phyloP scores from a whole-genome alignment of 371 early-diverging fungal species.

The Chytridium lagenaria region DNA sequence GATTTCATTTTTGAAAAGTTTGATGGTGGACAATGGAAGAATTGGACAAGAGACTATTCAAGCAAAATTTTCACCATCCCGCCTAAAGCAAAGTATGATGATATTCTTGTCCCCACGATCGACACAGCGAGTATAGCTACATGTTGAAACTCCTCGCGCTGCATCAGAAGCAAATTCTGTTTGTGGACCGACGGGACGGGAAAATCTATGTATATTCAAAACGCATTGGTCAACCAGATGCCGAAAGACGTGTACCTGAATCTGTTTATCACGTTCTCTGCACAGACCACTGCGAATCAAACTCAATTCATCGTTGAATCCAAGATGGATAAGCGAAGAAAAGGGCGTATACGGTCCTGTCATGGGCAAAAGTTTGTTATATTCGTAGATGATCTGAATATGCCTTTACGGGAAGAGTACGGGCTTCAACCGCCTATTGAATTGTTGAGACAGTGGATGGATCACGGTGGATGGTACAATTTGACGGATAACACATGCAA shows the following conservation, averaged over 20 bases:
- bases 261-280: slow-evolving; percentile 59
- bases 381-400: slow-evolving; percentile 63
- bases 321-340: slow-evolving; percentile 58
- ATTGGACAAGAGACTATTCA: slow-evolving; percentile 52
- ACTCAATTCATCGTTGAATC: slow-evolving; percentile 63
- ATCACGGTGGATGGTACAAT: slow-evolving; percentile 63
- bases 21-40: slow-evolving; percentile 49
- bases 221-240: slow-evolving; percentile 53
- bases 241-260: slow-evolving; percentile 54
- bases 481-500: slow-evolving; percentile 52
- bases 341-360: slow-evolving; percentile 59
- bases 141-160: slow-evolving; percentile 52
- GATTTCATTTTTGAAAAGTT: slow-evolving; percentile 53
- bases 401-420: slow-evolving; percentile 59
- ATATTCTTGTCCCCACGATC: slow-evolving; percentile 60
- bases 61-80: slow-evolving; percentile 49
- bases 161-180: slow-evolving; percentile 51
- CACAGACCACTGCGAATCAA: slow-evolving; percentile 60
- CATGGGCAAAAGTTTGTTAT: slow-evolving; percentile 55
- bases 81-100: slow-evolving; percentile 57
- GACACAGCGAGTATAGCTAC: slow-evolving; percentile 59
- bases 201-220: slow-evolving; percentile 59
- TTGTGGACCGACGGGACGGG: slow-evolving; percentile 63
- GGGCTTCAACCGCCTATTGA: slow-evolving; percentile 66
- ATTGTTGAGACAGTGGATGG: slow-evolving; percentile 62